Base-by-base conservation (phyloP, 805 yeast species). In the Komagataella pseudopastoris region DNA sequence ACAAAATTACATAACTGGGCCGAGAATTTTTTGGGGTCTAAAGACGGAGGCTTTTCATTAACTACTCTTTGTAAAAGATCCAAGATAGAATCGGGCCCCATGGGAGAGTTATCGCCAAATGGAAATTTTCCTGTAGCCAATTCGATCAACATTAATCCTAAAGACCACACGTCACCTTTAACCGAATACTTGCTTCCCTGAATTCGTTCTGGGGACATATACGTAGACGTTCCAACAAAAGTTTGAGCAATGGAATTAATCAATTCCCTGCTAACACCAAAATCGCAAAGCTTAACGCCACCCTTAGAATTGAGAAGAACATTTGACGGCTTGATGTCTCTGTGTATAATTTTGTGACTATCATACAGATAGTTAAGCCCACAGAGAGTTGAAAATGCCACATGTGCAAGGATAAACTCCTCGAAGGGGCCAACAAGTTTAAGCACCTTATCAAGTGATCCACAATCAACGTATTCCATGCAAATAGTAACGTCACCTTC, bases 161-260 rank as follows among this genome's bases (percentile, higher is more conserved):
- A 69, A 0, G 97, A 88, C 99, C 99, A 93, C 10, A 93, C 91
- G 64, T 93, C 99, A 44, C 96, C 91, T 58, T 90, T 89, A n/a
- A 90, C 83, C 6, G 96, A 85, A 67, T 93, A 93, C 7, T 83
- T 83, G 46, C 87, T 88, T 17, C 99, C 99, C 67, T 89, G 96
- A 51, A 93, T 91, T 55, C 99, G 76, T 60, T 93, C 99, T 0
- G 99, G 99, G 1, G 96, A 86, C 95, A 93, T 93, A 63, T 93
- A 93, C 0, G 95, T 88, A 1, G 96, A 88, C 0, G 99, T 93
- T 1, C 99, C 99, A 7, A 93, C 98, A 71, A 93, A 93, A 0
- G 99, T 93, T 60, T 93, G 96, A 0, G 97, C 99, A 53, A 93
- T 77, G 1, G 99, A 93, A 66, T 91, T 89, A 52, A 88, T 86